Evolutionary conservation across 768 basidiomycete genomes (phyloP).

Genomic region (Mycena albidolilacea): DNA sequence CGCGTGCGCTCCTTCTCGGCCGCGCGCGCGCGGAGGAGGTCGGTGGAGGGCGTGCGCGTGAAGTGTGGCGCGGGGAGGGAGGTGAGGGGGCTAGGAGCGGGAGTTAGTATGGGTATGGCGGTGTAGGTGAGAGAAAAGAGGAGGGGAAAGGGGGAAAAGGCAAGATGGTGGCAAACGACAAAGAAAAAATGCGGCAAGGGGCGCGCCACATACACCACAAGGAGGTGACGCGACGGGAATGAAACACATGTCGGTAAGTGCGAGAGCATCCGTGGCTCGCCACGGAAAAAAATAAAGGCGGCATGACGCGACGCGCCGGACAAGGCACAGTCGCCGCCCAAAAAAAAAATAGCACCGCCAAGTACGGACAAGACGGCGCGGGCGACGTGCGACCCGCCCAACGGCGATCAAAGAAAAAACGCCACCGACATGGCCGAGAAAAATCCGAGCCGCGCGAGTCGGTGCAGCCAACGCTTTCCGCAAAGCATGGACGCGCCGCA

Average conservation of each 20-base stretch:
- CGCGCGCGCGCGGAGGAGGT: constrained; percentile 85
- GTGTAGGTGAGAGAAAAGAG: too few relatives aligned
- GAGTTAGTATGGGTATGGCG: constrained; percentile 18
- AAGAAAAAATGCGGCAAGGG: too few relatives aligned
- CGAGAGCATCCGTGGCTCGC: not conserved
- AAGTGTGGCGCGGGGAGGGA: constrained; percentile 90
- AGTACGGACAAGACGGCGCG: too few relatives aligned
- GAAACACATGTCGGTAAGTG: not conserved
- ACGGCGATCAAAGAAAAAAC: too few relatives aligned
- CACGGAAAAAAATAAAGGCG: not conserved
- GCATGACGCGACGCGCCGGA: not conserved
- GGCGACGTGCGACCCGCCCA: too few relatives aligned
- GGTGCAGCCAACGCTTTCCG: too few relatives aligned
- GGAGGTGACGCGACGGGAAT: not conserved
- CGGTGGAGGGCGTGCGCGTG: constrained; percentile 83
- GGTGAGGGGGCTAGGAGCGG: constrained; percentile 76
- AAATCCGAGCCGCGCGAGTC: too few relatives aligned
- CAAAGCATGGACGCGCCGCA: too few relatives aligned
- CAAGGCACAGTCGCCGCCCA: too few relatives aligned
- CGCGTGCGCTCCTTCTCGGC: constrained; percentile 87
- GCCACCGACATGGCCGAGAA: too few relatives aligned
- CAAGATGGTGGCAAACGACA: too few relatives aligned
- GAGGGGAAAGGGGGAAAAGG: too few relatives aligned
- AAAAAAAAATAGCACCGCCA: not conserved
- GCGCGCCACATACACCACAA: not conserved